Evolutionary conservation across 1,284 basidiomycete genomes (phyloP).

Genomic region (Bothia castanella): DNA sequence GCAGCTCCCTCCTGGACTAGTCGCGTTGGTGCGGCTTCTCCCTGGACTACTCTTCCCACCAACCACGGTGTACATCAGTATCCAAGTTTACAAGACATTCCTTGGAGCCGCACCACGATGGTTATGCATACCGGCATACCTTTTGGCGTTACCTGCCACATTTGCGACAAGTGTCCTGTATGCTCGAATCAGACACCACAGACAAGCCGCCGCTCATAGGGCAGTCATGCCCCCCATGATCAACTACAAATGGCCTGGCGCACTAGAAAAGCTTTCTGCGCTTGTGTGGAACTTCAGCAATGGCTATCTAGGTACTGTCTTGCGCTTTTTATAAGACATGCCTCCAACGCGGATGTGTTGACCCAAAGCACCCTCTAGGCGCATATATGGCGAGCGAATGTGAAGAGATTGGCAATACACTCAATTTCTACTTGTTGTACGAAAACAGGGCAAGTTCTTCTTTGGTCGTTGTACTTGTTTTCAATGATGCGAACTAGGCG

Average conservation of each 20-base stretch:
- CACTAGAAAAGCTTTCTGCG: constrained; percentile 29
- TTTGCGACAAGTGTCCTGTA: constrained; percentile 24
- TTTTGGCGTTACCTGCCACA: constrained; percentile 30
- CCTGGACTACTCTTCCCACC: constrained; percentile 26
- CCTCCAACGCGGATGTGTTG: too few species aligned
- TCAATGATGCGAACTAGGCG: background rate
- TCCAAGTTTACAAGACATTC: constrained; percentile 10
- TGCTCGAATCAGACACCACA: constrained; percentile 20
- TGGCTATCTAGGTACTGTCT: constrained; percentile 31
- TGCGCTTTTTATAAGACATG: background rate
- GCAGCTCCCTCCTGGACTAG: constrained; percentile 31
- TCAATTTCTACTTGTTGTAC: constrained; percentile 32
- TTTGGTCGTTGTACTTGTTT: background rate
- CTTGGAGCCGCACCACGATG: constrained; percentile 12
- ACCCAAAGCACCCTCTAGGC: constrained; percentile 21
- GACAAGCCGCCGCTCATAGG: constrained; percentile 31
- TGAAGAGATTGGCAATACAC: constrained; percentile 28
- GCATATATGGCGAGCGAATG: constrained; percentile 22
- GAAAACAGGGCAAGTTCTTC: constrained; percentile 30
- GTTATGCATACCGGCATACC: constrained; percentile 17
- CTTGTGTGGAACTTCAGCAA: constrained; percentile 28
- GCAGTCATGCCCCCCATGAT: constrained; percentile 32
- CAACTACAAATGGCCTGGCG: constrained; percentile 31
- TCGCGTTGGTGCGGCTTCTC: constrained; percentile 24
- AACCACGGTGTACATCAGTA: constrained; percentile 12